phyloP scores from a whole-genome alignment of 164 flowering plant species.

The Echeveria elegans region DNA sequence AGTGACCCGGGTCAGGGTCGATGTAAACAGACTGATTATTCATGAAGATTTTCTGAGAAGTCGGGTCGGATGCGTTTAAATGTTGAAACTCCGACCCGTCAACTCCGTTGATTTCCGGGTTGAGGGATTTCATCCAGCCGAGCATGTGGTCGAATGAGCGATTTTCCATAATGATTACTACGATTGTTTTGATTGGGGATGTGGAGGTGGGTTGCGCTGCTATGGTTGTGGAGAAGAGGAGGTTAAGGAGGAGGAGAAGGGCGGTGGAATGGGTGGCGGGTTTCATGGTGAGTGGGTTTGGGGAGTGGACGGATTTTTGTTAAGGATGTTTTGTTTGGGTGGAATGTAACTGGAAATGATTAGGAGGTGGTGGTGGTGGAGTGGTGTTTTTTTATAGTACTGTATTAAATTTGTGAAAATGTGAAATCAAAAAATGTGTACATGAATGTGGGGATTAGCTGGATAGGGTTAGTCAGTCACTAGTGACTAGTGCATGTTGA shows the following conservation, averaged over 20 bases:
- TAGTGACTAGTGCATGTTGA: neutral
- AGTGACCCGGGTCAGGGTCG: constrained; percentile 70
- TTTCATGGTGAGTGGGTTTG: neutral
- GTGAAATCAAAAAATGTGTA: too few species aligned
- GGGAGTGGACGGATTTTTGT: neutral
- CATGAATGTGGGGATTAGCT: too few species aligned
- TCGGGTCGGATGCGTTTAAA: constrained; percentile 32
- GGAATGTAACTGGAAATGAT: neutral
- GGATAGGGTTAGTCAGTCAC: too few species aligned
- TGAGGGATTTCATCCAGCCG: neutral
- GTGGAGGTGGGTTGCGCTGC: neutral
- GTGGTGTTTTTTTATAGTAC: too few species aligned
- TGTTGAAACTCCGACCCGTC: constrained; percentile 54
- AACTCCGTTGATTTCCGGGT: constrained; percentile 62
- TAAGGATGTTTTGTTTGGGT: too few species aligned
- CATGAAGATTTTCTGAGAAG: constrained; percentile 26
- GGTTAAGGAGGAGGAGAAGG: neutral
- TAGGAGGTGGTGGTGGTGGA: too few species aligned
- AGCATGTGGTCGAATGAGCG: neutral
- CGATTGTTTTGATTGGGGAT: neutral
- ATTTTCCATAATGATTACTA: neutral
- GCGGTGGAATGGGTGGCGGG: neutral
- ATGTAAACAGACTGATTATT: constrained; percentile 37
- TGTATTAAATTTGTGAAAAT: too few species aligned
- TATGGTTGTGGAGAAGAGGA: neutral